Base-by-base conservation (phyloP, 2,329 filamentous ascomycete genomes). In the Hypoxylon rubiginosum region DNA sequence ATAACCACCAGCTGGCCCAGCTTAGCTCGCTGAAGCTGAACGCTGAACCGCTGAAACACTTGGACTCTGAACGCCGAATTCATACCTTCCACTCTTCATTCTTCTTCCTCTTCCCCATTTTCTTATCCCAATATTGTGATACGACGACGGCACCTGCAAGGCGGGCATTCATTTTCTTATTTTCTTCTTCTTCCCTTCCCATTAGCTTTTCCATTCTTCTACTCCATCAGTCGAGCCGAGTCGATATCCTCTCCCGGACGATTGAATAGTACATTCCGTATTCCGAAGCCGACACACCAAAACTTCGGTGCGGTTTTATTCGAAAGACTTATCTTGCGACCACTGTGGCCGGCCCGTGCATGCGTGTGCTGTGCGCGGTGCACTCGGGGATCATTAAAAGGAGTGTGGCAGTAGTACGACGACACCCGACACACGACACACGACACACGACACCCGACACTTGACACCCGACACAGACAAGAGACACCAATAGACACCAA, bases 381-480 rank as follows among this genome's bases (percentile, higher is more conserved):
- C 52, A 53, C 57, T 46, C 39, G 56, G 56, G 49, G n/a, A 34
- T 32, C 9, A 10, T 19, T n/a, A 24, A n/a, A 32, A n/a, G 21
- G 13, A 28, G 49, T 55, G 55, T 64, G 56, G 43, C 56, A 63
- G 57, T 54, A 57, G 64, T 69, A 63, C 62, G 41, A 68, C 67
- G 58, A 69, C 64, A 67, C 67, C 67, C 67, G 65, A 70, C 64
- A 59, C 58, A 54, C 51, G 57, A 48, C 28, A 19, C 50, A 5
- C 67, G 65, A 70, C 64, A 59, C 58, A 54, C 51, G 57, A 48
- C 28, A 19, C 50, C 57, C 51, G 57, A 48, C 30, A 21, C 51
- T n/a, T 41, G 50, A 66, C 66, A 56, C 50, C 56, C 58, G 56
- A 64, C 51, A 53, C 52, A 39, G 19, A 46, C 43, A 26, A 30